Evolutionary conservation across 2,329 filamentous ascomycete genomes (phyloP).

Genomic region (Sarocladium strictum): DNA sequence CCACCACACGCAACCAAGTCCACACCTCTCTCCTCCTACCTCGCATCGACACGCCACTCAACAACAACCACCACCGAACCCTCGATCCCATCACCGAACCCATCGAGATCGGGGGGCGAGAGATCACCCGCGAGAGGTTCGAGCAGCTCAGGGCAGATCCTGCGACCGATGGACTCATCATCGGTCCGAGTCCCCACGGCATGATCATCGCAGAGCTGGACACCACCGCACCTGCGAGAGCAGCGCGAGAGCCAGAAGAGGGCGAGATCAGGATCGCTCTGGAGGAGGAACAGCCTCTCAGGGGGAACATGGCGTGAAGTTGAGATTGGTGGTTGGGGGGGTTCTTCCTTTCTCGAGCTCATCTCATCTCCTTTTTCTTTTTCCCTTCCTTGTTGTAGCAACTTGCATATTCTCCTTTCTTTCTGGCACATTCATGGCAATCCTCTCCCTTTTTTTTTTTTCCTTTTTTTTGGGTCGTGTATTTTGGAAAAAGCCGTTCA

Average conservation of each 20-base stretch:
- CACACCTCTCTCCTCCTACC: not conserved
- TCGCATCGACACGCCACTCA: not conserved
- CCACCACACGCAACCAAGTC: not conserved
- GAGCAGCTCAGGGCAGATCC: not conserved
- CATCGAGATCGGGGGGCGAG: not conserved
- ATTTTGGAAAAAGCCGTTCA: too few relatives aligned
- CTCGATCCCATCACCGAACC: constrained; percentile 7
- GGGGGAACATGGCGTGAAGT: too few relatives aligned
- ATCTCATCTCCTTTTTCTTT: too few relatives aligned
- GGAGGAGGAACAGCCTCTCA: not conserved
- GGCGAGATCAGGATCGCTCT: constrained; percentile 4
- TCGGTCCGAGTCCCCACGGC: not conserved
- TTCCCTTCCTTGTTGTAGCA: too few relatives aligned
- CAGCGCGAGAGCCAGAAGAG: not conserved
- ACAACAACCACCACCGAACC: not conserved
- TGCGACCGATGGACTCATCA: constrained; percentile 1
- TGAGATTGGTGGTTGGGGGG: too few relatives aligned
- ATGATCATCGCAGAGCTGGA: constrained; percentile 8
- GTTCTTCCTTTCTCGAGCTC: too few relatives aligned
- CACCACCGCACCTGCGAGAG: not conserved
- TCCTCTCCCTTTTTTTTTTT: too few relatives aligned
- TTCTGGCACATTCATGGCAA: too few relatives aligned
- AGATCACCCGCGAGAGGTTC: not conserved
- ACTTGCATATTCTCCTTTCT: too few relatives aligned
- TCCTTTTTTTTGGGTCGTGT: too few relatives aligned